Base-by-base conservation (phyloP, 352 stramenopile genomes). In the Phytophthora fragariae region DNA sequence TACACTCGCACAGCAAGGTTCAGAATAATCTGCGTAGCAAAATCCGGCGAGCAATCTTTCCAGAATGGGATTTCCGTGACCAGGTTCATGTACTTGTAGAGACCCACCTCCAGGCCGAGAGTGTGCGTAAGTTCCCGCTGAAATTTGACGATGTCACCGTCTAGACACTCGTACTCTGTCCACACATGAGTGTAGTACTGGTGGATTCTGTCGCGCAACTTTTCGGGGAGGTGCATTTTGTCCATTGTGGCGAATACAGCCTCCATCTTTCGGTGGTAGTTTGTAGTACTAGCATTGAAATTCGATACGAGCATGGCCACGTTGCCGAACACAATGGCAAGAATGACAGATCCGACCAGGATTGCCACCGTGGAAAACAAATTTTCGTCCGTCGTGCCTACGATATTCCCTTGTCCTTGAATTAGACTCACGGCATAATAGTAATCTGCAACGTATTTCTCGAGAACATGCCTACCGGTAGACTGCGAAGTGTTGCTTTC, bases 381-480 rank as follows among this genome's bases (percentile, higher is more conserved):
- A 50, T 50, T 50, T 9, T 50, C 44, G 44, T 50, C 44, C 7
- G 44, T 50, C 5, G 46, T 56, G 3, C 49, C 46, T 7, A 56
- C 21, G 3, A 57, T 6, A 33, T 77, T 67, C 15, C 70, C 76
- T 67, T 83, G 68, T 27, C 76, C 76, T 29, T 79, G 71, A 39
- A 83, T 77, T 2, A 64, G 44, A 17, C 50, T 56, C 9, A 84
- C 62, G 1, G 72, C 62, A 37, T 68, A 62, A 60, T 81, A 80
- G 57, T 72, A 80, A 46, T 69, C 57, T 55, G 80, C 70, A 3
- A 90, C 58, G 35, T 88, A 84, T 6, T 72, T 14, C 14, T 77
- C 58, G 3, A 2, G 31, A 33, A 53, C 7, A 29, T n/a, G 17
- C 17, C 17, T 50, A 21, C 19, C 19, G 19, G 19, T 21, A 19